A percentile compares a stretch with the other conserved stretches of the same genome.
These are phyloP conservation scores for Amanita pallidorosea DNA, from an alignment of 768 basidiomycete genomes.

Conservation along the genomic window DNA sequence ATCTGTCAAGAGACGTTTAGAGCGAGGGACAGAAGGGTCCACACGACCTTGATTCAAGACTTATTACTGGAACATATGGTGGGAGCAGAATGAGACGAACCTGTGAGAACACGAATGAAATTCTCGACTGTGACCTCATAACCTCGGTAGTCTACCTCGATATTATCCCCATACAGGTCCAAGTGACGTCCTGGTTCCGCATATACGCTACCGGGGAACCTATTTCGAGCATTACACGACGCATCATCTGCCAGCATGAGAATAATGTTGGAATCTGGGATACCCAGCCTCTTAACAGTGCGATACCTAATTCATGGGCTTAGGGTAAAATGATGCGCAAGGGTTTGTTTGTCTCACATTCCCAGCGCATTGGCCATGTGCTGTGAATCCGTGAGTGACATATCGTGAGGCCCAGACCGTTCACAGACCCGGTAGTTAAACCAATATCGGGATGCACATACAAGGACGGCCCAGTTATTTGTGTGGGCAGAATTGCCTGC, in stretches of 20 bases:
- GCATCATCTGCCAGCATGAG: conserved; percentile 98
- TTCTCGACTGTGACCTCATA: conserved; percentile 98
- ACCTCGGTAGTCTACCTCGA: conserved; percentile 97
- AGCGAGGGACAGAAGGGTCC: conserved; percentile 75
- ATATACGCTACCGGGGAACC: conserved; percentile 86
- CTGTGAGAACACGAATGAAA: conserved; percentile 85
- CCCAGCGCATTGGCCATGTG: conserved; percentile 98
- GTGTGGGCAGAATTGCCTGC: conserved; percentile 49
- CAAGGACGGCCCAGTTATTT: conserved; percentile 98
- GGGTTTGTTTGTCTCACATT: conserved; percentile 44
- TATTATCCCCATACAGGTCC: conserved; percentile 92
- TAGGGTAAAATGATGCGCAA: neutral
- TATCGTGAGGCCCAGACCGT: neutral
- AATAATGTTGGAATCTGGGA: conserved; percentile 98
- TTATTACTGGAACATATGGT: neutral
- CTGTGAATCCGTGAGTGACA: conserved; percentile 31
- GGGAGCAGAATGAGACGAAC: conserved; percentile 29
- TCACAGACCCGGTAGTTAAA: conserved; percentile 90
- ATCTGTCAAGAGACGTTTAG: conserved; percentile 87
- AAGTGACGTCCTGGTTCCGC: conserved; percentile 73
- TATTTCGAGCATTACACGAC: conserved; percentile 88
- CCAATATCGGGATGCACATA: conserved; percentile 92
- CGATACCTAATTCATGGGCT: conserved; percentile 59
- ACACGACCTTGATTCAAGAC: conserved; percentile 52
- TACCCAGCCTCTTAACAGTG: conserved; percentile 94